Base-by-base conservation (phyloP, 306 rosid species). In the Benincasa hispida region DNA sequence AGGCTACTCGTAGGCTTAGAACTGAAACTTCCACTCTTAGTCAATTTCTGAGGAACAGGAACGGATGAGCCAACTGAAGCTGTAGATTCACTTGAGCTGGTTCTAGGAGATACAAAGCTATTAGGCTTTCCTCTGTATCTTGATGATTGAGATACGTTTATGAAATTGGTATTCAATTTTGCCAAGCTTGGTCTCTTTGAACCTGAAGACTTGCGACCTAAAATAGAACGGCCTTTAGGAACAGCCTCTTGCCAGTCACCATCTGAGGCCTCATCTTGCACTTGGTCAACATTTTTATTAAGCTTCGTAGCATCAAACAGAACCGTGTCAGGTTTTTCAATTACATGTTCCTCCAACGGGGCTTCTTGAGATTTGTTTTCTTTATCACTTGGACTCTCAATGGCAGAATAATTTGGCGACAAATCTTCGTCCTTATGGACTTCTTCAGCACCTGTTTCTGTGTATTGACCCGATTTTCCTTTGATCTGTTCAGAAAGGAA, bases 171-270 rank as follows among this genome's bases (percentile, higher is more conserved):
- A 76, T 91, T 90, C 56, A 94, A 66, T 88, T 94, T 94, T 80
- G 92, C 92, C 28, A 94, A 85, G 86, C 91, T 94, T 57, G 97
- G 96, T 80, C 98, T 89, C 87, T 87, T 89, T 13, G 97, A 87
- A 48, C 93, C 84, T 73, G 89, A 80, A 54, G 92, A 78, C 86
- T 94, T 94, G 79, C 95, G 93, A 62, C 89, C 89, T n/a, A 84
- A 67, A 53, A 81, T 84, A 61, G 94, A 90, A 48, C 97, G 96
- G 25, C 96, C 87, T 81, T 91, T 94, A 27, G 98, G 95, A 81
- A 90, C 91, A 66, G 98, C 98, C 82, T 94, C 98, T 84, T 91
- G 98, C 98, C 98, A 94, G 81, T 97, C 98, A 89, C 85, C 97
- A 81, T 87, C 95, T 14, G 92, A 88, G 83, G 72, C 80, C 79